Conservation (phyloP, 2,329 filamentous ascomycete genomes). For the Fusarium sublunatum region DNA sequence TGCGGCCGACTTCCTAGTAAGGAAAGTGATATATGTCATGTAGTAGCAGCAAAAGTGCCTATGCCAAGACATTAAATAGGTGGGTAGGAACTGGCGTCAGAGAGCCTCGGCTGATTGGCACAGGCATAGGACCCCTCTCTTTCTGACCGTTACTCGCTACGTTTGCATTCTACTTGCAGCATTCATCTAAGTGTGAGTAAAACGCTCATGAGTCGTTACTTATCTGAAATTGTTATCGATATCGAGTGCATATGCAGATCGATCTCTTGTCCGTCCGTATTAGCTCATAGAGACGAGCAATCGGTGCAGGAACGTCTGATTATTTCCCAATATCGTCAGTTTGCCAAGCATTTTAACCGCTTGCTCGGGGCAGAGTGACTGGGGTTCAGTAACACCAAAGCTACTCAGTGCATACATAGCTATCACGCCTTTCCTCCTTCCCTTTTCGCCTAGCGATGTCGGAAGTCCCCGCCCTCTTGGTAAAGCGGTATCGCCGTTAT, state of each 20-base stretch:
- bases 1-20: slow-evolving; percentile 39
- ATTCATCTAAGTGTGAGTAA: neutral
- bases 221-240: neutral
- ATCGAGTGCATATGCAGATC: neutral
- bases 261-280: neutral
- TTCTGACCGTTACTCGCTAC: slow-evolving; percentile 4
- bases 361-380: neutral
- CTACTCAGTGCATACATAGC: too few species aligned
- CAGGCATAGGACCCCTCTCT: slow-evolving; percentile 4
- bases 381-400: slow-evolving; percentile 5
- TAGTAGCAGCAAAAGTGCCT: slow-evolving; percentile 32
- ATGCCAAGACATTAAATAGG: slow-evolving; percentile 21
- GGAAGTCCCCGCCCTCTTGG: slow-evolving; percentile 12
- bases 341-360: neutral
- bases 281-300: neutral
- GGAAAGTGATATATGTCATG: slow-evolving; percentile 38
- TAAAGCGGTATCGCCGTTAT: slow-evolving; percentile 11
- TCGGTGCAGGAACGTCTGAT: neutral
- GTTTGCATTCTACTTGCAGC: neutral
- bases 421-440: slow-evolving; percentile 17
- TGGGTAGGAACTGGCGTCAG: slow-evolving; percentile 15
- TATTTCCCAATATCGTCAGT: neutral
- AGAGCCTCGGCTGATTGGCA: slow-evolving; percentile 14
- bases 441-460: slow-evolving; percentile 24
- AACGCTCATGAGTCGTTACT: neutral